Evolutionary conservation across 345 rosid genomes (phyloP), one percentile per base, ranked within the genome.

Genomic region (Erysimum cheiranthoides): DNA sequence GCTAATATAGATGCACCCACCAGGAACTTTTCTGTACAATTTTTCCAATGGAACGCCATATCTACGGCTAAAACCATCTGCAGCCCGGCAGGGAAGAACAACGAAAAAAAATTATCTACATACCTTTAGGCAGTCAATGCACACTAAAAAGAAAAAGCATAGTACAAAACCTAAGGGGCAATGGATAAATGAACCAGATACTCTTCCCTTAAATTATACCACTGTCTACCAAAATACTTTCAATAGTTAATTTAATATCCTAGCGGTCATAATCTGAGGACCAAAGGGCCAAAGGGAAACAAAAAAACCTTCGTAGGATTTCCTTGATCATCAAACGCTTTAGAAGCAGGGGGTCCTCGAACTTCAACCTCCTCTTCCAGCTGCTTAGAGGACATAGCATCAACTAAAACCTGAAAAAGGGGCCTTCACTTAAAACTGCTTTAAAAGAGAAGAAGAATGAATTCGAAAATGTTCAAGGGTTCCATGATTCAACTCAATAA

Each of bases 321-420:
- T 80, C 98, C 98, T 60, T 89, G 85, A 17, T 71, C 83, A 83
- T 92, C 95, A 86, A 92, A 92, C 50, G 96, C 95, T 85, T 94
- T 94, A 12, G 90, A 86, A 79, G 80, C 87, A 54, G 98, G 97
- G 84, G 98, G 98, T 57, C 98, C 98, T 68, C 95, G 89, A 78
- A 89, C 86, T 83, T 92, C 97, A 77, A 89, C 81, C 81, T 89
- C 97, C 54, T 73, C 82, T 79, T 83, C 90, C 68, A 84, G 73
- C 84, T 94, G 98, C 92, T 85, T 94, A 62, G 87, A 66, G 56
- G 73, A 79, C 74, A 94, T 91, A 74, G 73, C 82, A 78, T 84
- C 86, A 39, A 92, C 84, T 60, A 42, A 80, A 69, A 92, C 86
- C 97, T 94, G 85, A 64, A 81, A 78, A 79, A 21, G 21, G 32